Evolutionary conservation across 495 filamentous ascomycete genomes (phyloP), one percentile per base, ranked within the genome.

Genomic region (Penicillium canescens): DNA sequence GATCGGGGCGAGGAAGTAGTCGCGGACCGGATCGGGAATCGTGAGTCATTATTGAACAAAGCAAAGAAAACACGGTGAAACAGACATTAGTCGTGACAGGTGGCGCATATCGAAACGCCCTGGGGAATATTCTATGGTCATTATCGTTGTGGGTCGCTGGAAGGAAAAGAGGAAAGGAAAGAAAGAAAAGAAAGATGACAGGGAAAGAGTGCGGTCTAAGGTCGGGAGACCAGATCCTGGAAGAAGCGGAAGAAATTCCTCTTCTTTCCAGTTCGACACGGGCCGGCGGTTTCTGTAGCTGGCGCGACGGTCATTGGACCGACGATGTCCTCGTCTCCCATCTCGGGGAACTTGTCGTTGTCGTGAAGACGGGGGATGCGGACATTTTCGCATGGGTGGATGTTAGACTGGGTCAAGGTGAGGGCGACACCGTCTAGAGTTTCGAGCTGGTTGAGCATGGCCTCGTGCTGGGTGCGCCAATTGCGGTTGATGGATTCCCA

Each of bases 271-370:
- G 72, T 70, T 7, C 67, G 70, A 46, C 67, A 74, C 3, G 52
- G 57, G 14, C 69, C 66, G 11, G 61, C 40, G 28, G 59, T 55
- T 43, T 62, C 62, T 9, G 62, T 55, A 10, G 74, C 66, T n/a
- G 75, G 68, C 14, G 69, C 67, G 39, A 76, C 72, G 26, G 67
- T 83, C 92, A 97, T 97, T 3, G 92, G 92, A 1, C 92, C 92
- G 12, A 97, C 91, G 53, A 96, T 94, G 65, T 95, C 91, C 49
- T 90, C 86, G 59, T 96, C 91, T 24, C 90, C 91, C 43, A 93
- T 81, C 54, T 88, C 84, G 23, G 89, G 90, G 58, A 96, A 96
- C 70, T 96, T 96, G 53, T 89, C 85, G 66, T 84, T 83, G 54
- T 80, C 74, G 41, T 85, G 82, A 42, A 90, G 73, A 13, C 79